Evolutionary conservation across 352 stramenopile genomes (phyloP).

Genomic region (Plasmopara halstedii): DNA sequence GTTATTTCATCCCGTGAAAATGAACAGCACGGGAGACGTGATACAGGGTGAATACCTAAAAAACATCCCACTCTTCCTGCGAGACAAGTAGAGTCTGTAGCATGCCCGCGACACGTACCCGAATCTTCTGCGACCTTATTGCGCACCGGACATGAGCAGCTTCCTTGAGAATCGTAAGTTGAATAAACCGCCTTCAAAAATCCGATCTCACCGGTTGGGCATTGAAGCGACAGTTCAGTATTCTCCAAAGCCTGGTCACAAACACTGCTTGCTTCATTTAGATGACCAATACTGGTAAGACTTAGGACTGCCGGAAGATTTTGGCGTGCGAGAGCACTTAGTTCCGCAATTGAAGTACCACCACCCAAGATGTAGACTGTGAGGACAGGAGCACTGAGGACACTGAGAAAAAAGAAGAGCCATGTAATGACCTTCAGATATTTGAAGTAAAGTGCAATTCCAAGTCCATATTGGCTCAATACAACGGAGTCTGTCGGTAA

Average conservation of each 20-base stretch:
- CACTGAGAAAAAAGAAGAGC: slow-evolving; percentile 71
- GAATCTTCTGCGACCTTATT: slow-evolving; percentile 58
- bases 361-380: slow-evolving; percentile 61
- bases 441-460: slow-evolving; percentile 79
- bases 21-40: slow-evolving; percentile 55
- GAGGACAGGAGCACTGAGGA: slow-evolving; percentile 53
- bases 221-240: slow-evolving; percentile 46
- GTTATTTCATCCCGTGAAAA: slow-evolving; percentile 25
- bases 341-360: slow-evolving; percentile 43
- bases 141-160: slow-evolving; percentile 51
- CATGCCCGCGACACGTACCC: slow-evolving; percentile 40
- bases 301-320: slow-evolving; percentile 58
- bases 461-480: slow-evolving; percentile 68
- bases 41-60: slow-evolving; percentile 54
- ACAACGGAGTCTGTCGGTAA: slow-evolving; percentile 68
- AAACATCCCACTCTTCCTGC: slow-evolving; percentile 49
- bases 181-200: slow-evolving; percentile 80
- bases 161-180: slow-evolving; percentile 43
- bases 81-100: slow-evolving; percentile 29
- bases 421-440: slow-evolving; percentile 83
- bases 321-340: slow-evolving; percentile 57
- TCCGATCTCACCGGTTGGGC: slow-evolving; percentile 59
- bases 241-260: slow-evolving; percentile 58
- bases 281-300: slow-evolving; percentile 73
- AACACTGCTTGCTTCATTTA: slow-evolving; percentile 55